Percentiles rank a stretch among this genome's conserved stretches.
These are phyloP conservation scores for Leccinum subgranulosum DNA, from an alignment of 768 basidiomycete genomes.

Conservation along the genomic window DNA sequence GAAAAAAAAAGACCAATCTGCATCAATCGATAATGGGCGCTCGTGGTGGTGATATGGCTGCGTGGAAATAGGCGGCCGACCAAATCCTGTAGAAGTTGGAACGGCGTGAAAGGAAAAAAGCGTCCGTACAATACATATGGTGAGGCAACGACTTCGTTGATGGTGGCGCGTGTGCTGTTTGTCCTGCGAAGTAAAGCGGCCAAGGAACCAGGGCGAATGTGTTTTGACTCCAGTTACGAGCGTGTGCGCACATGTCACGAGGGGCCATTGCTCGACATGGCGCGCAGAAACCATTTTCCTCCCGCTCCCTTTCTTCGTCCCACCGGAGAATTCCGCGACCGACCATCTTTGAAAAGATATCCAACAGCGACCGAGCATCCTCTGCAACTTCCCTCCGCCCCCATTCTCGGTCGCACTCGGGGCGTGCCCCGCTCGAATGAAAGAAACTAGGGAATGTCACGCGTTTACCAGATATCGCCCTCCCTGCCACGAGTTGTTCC, in stretches of 20 bases:
- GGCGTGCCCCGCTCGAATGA: slow-evolving; percentile 38
- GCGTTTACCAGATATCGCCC: slow-evolving; percentile 45
- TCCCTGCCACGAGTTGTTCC: slow-evolving; percentile 39
- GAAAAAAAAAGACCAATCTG: slow-evolving; percentile 21
- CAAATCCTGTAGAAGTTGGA: slow-evolving; percentile 11
- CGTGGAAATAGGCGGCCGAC: slow-evolving; percentile 32
- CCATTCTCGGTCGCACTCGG: slow-evolving; percentile 44
- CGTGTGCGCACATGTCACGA: slow-evolving; percentile 6
- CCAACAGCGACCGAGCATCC: slow-evolving; percentile 35
- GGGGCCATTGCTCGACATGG: slow-evolving; percentile 14
- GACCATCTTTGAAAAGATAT: slow-evolving; percentile 35
- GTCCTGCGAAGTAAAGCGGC: slow-evolving; percentile 18
- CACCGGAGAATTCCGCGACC: slow-evolving; percentile 25
- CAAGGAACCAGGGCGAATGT: slow-evolving; percentile 11
- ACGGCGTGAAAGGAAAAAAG: slow-evolving; percentile 61
- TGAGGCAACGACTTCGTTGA: slow-evolving; percentile 38
- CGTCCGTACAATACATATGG: slow-evolving; percentile 63
- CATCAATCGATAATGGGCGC: slow-evolving; percentile 34
- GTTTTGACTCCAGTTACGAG: slow-evolving; percentile 19
- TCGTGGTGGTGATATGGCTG: slow-evolving; percentile 21
- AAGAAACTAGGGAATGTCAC: slow-evolving; percentile 26
- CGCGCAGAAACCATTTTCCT: slow-evolving; percentile 24
- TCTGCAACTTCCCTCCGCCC: slow-evolving; percentile 34
- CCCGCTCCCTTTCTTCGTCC: slow-evolving; percentile 16
- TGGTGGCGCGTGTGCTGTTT: slow-evolving; percentile 21